These are phyloP conservation scores for Pontederia crassipes DNA, from an alignment of 176 grass and related monocot species.

Conservation along the genomic window DNA sequence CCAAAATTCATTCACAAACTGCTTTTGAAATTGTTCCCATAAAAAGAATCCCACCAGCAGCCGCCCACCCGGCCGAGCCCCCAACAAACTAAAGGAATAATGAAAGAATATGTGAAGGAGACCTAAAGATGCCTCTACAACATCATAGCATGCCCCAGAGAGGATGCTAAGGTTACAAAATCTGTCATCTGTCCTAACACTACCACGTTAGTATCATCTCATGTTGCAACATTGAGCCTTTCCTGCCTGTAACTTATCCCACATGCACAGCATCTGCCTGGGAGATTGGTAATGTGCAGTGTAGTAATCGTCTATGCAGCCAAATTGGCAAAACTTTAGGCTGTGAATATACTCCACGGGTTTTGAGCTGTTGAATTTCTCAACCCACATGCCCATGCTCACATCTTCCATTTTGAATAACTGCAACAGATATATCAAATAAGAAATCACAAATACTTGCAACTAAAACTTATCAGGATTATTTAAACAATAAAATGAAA, in stretches of 20 bases:
- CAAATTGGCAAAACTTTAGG: conserved; percentile 10
- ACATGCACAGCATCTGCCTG: conserved; percentile 9
- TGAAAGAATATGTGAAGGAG: no score
- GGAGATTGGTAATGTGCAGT: conserved; percentile 16
- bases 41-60: no score
- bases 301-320: conserved; percentile 9
- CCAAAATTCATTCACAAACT: no score
- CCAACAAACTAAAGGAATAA: no score
- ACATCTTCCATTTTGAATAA: conserved; percentile 18
- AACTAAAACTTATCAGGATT: no score
- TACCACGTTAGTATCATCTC: neutral
- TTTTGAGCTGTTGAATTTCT: conserved; percentile 6
- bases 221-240: conserved; percentile 12
- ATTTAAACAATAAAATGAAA: no score
- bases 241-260: conserved; percentile 8
- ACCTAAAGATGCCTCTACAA: no score
- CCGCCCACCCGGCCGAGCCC: no score
- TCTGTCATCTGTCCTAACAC: neutral
- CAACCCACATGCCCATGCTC: conserved; percentile 20
- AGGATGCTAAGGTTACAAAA: neutral
- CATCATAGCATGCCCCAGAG: no score
- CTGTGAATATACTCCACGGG: conserved; percentile 4
- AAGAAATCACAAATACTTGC: no score
- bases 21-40: no score
- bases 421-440: neutral